Conservation (phyloP, 192 early-diverging fungal genomes). For the Backusella psychrophila region DNA sequence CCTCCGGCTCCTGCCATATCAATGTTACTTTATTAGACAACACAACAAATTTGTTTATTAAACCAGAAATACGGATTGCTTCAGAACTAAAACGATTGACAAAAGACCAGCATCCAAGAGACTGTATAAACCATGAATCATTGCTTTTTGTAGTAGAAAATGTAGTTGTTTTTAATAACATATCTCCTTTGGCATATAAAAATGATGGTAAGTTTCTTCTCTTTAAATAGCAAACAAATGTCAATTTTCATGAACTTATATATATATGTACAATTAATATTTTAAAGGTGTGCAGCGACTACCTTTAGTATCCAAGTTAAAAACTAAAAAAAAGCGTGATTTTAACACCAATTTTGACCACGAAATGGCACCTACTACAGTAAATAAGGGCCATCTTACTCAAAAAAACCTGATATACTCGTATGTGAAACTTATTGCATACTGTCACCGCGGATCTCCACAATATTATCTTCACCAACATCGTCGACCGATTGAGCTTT, state of each 20-base stretch:
- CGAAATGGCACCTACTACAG: not conserved
- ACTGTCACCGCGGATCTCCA: not conserved
- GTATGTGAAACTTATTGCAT: not conserved
- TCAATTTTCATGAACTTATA: not conserved
- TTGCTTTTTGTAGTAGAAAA: not conserved
- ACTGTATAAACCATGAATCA: not conserved
- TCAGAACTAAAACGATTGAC: not conserved
- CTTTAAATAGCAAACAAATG: not conserved
- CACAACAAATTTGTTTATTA: not conserved
- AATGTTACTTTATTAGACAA: not conserved
- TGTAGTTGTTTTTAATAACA: not conserved
- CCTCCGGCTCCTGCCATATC: not conserved
- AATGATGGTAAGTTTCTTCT: not conserved
- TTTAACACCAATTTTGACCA: not conserved
- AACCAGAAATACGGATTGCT: not conserved
- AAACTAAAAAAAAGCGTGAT: not conserved
- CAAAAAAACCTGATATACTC: not conserved
- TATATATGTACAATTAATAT: not conserved
- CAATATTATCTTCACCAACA: not conserved
- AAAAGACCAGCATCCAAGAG: not conserved
- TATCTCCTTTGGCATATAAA: not conserved
- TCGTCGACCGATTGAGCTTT: not conserved
- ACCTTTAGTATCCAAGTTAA: not conserved
- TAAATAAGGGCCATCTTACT: not conserved
- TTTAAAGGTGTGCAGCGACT: not conserved